These are phyloP conservation scores for Hirschioporus abietinus DNA, from an alignment of 768 basidiomycete species.

Conservation along the genomic window DNA sequence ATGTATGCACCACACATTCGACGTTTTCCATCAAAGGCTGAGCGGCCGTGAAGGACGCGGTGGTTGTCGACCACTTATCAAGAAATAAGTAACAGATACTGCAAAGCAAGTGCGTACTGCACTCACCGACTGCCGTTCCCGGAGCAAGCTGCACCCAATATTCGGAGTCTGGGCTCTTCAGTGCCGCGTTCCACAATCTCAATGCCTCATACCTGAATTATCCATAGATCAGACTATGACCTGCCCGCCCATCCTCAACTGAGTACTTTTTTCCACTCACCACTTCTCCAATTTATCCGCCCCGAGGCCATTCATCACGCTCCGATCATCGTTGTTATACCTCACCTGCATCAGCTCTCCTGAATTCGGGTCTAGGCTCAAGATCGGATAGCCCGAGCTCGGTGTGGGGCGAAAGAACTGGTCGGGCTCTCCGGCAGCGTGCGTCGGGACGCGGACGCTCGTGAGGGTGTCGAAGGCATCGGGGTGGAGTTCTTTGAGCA, in stretches of 20 bases:
- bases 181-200: conserved; percentile 65
- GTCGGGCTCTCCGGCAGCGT: conserved; percentile 78
- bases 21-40: conserved; percentile 79
- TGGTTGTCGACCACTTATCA: conserved; percentile 82
- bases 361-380: conserved; percentile 56
- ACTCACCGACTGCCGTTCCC: conserved; percentile 79
- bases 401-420: conserved; percentile 56
- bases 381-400: conserved; percentile 57
- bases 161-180: conserved; percentile 79
- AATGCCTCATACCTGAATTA: conserved; percentile 70
- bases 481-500: conserved; percentile 70
- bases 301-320: conserved; percentile 61
- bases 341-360: conserved; percentile 71
- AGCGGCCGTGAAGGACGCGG: conserved; percentile 91
- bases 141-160: conserved; percentile 89
- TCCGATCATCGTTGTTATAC: conserved; percentile 95
- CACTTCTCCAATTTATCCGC: conserved; percentile 67
- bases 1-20: conserved; percentile 97
- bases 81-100: conserved; percentile 4
- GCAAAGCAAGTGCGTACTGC: background rate
- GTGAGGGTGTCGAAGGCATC: conserved; percentile 66
- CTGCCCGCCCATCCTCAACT: background rate
- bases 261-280: conserved; percentile 28
- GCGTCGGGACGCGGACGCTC: conserved; percentile 63
- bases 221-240: background rate